Base-by-base conservation (phyloP, 306 rosid species). In the Cercis canadensis region DNA sequence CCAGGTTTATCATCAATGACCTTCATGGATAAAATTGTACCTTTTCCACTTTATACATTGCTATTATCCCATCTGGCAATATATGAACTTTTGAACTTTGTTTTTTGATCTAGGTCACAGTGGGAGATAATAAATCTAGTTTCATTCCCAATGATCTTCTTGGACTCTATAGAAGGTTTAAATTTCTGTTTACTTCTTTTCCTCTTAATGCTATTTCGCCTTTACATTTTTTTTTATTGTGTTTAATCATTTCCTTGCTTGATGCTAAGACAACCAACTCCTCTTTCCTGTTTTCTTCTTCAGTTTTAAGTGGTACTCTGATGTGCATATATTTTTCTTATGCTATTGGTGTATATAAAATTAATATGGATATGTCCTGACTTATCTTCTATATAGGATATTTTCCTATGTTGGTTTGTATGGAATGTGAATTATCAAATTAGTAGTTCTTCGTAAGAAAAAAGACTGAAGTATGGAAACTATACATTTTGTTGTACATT, bases 91-190 rank as follows among this genome's bases (percentile, higher is more conserved):
- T 34, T 49, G 12, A 11, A 65, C 8, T 15, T 43, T 15, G 66
- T 34, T 10, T 52, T 62, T 76, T 7, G 67, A 66, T 75, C 5
- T 69, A 92, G 96, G 74, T 31, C 55, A 43, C 73, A 0, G 37
- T 7, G 31, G 90, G 74, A 17, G 77, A 83, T 68, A 75, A 55
- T 18, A 79, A 55, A 80, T 79, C 81, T 37, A 75, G 57, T 76
- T 59, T 79, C 69, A 74, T 86, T 75, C 76, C 96, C 19, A 73
- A 78, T 47, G 92, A 89, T 81, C 90, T 92, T 80, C 84, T 79
- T 64, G 89, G 74, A 59, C 71, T 92, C 10, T 92, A 87, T 79
- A 77, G 70, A 83, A 92, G 96, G 98, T 87, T 57, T 33, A 73
- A 62, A 7, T 18, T 67, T 81, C 67, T 54, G 32, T 54, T 67